phyloP scores from a whole-genome alignment of 2,329 filamentous ascomycete genomes.

The Ceratocystis variospora region DNA sequence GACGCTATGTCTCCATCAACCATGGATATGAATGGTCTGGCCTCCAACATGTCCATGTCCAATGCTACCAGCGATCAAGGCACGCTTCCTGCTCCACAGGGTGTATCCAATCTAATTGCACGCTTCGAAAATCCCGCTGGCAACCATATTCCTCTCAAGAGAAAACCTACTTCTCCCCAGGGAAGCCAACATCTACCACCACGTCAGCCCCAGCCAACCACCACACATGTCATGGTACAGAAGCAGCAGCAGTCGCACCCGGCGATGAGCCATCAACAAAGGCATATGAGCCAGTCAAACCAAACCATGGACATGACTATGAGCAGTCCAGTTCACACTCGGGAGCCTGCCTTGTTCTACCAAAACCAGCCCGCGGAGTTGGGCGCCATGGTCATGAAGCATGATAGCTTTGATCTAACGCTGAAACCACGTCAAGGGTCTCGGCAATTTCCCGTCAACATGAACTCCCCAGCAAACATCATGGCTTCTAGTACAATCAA shows the following conservation, averaged over 20 bases:
- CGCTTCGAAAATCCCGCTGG: slow-evolving; percentile 17
- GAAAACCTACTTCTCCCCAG: slow-evolving; percentile 7
- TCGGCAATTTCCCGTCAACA: background rate
- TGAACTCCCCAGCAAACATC: background rate
- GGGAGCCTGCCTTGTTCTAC: slow-evolving; percentile 4
- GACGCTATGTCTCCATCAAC: slow-evolving; percentile 4
- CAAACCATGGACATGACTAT: background rate
- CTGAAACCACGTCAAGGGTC: slow-evolving; percentile 4
- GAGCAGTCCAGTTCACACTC: background rate
- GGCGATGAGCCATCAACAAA: slow-evolving; percentile 17
- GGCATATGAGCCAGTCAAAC: slow-evolving; percentile 12
- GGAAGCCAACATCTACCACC: slow-evolving; percentile 14
- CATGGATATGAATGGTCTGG: background rate
- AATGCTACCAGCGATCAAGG: background rate
- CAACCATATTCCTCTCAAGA: slow-evolving; percentile 5
- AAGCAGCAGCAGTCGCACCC: slow-evolving; percentile 14
- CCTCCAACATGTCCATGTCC: slow-evolving; percentile 8
- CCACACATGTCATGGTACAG: slow-evolving; percentile 10
- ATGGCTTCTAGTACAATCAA: slow-evolving; percentile 14
- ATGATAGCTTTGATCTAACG: background rate
- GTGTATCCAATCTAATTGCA: slow-evolving; percentile 19
- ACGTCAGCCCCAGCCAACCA: slow-evolving; percentile 8
- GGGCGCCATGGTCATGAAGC: background rate
- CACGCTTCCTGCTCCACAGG: background rate
- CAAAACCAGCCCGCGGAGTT: slow-evolving; percentile 8